Base-by-base conservation (phyloP, 1,139 yeast species). In the Taphrina confusa region DNA sequence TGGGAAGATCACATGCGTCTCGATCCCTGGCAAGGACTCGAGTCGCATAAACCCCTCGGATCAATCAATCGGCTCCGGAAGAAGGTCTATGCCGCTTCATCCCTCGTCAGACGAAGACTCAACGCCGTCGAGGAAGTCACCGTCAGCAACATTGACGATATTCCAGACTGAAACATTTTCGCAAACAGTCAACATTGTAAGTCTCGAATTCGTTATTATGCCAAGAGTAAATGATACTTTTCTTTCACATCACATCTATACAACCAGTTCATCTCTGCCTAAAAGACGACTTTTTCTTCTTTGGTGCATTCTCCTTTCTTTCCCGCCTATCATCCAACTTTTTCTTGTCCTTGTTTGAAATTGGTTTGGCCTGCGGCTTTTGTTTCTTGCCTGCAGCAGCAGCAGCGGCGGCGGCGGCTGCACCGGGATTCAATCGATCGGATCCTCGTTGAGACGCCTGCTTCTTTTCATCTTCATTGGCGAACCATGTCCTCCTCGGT, bases 401-500 rank as follows among this genome's bases (percentile, higher is more conserved):
- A 18, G 42, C 25, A n/a, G n/a, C n/a, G 12, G 14, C 27, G 34
- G 20, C 12, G 11, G 23, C 34, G 33, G 12, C 33, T 12, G 37
- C 37, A 11, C 58, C 51, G n/a, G 56, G 56, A 22, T 57, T 57
- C 23, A 57, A 44, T 4, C 46, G 22, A 12, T 45, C 61, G 8
- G 44, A 22, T 3, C 54, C 57, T 25, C 51, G 18, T 28, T 31
- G 36, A 14, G 56, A 39, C 1, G 60, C 36, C 30, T 44, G 63
- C 67, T 81, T 82, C 76, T 85, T 86, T 40, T 87, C 94, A 65
- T 78, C 76, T 65, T 85, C 91, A 42, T 81, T 75, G 72, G 88
- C 94, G 74, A 92, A 92, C 99, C 99, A 92, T 0, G 98, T 92
- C 76, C 99, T 83, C 74, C 82, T 89, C 31, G 98, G 98, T 69